Evolutionary conservation across 202 grass and related monocot genomes (phyloP), one percentile per base, ranked within the genome.

Genomic region (Panicum hallii): DNA sequence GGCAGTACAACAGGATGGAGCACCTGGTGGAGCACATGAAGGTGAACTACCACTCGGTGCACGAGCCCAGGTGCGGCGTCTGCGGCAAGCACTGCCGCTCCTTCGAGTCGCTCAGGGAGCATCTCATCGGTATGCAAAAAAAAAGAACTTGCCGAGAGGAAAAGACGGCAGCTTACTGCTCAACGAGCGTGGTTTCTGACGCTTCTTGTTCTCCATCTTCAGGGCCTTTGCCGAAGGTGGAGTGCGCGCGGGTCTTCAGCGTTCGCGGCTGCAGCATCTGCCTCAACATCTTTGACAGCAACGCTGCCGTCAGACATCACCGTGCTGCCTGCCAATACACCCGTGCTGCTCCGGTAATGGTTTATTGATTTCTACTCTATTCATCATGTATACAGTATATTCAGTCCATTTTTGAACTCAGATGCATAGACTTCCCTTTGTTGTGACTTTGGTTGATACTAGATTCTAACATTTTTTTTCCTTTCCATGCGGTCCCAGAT

Each of bases 1-100:
- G 80, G 85, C 95, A 95, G 81, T 97, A 91, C 87, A 97, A 97
- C 85, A 90, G 89, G 87, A 87, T 95, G 48, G 92, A 97, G 67
- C 95, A 97, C 69, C 88, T 97, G 28, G 95, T 97, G 63, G 95
- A 95, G 83, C 95, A 97, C 81, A 91, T 95, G 92, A 91, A 86
- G 79, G 87, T 92, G 42, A 95, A 92, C 10, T 97, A 87, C 80
- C 95, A 97, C 74, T 97, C 95, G 9, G 77, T 46, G 68, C 95
- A 97, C 34, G 95, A 97, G 83, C 89, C 92, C 65, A 93, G 71
- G 87, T 97, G 95, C 79, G 90, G 95, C 72, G 78, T 88, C 13
- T 97, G 92, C 82, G 26, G 85, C 50, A 97, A 97, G 82, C 95
- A 97, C 83, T 97, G 95, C 83, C 93, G 95, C 40, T 97, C 89